Evolutionary conservation across 192 early-diverging fungal genomes (phyloP).

Genomic region (Funneliformis geosporum): DNA sequence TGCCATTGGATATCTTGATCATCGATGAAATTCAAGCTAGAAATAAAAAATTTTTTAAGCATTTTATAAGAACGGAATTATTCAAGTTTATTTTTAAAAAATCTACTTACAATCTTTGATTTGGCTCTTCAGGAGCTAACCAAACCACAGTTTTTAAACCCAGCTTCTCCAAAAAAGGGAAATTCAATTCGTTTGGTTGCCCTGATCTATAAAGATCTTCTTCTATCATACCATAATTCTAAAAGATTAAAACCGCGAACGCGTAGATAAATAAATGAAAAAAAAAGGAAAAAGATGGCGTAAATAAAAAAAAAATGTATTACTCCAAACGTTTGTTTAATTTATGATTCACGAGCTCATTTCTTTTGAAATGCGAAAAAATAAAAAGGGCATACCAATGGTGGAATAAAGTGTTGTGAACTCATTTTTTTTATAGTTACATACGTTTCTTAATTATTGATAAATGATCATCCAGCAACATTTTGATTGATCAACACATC

Average conservation of each 20-base stretch:
- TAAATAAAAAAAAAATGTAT: background rate
- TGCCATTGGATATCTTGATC: constrained; percentile 96
- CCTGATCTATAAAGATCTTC: constrained; percentile 95
- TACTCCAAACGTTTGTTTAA: background rate
- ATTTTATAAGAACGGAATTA: too few species aligned
- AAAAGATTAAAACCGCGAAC: constrained; percentile 5
- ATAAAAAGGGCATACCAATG: constrained; percentile 52
- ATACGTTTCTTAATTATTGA: too few species aligned
- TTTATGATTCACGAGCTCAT: background rate
- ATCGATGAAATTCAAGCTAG: constrained; percentile 91
- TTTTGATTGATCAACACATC: too few species aligned
- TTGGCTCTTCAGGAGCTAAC: constrained; percentile 96
- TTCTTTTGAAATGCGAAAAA: background rate
- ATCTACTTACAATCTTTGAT: constrained; percentile 89
- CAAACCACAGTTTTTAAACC: constrained; percentile 92
- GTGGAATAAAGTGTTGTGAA: constrained; percentile 79
- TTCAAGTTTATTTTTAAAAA: too few species aligned
- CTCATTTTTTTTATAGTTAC: constrained; percentile 42
- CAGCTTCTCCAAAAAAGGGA: constrained; percentile 96
- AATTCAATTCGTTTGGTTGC: constrained; percentile 99
- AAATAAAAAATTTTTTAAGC: background rate
- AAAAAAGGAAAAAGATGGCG: background rate
- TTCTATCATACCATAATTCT: constrained; percentile 98
- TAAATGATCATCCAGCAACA: too few species aligned
- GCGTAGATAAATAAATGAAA: background rate